phyloP scores from a whole-genome alignment of 2,329 filamentous ascomycete species.

The Fusarium sambucinum region DNA sequence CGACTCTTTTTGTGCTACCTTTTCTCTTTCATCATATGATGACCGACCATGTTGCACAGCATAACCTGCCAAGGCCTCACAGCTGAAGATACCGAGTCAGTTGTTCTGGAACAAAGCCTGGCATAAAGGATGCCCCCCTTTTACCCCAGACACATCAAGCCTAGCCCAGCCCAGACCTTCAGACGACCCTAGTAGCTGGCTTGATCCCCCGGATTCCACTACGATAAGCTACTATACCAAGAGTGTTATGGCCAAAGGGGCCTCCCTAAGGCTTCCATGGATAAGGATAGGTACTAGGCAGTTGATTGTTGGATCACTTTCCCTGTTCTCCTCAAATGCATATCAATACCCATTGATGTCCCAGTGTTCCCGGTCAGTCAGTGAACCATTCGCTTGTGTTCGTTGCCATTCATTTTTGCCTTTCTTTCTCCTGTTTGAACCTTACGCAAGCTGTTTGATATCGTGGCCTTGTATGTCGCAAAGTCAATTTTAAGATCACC shows the following conservation, averaged over 20 bases:
- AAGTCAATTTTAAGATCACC: slow-evolving; percentile 14
- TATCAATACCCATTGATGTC: slow-evolving; percentile 26
- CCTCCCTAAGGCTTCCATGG: neutral
- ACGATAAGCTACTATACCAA: neutral
- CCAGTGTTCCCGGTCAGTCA: neutral
- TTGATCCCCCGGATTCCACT: slow-evolving; percentile 14
- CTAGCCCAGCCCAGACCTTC: neutral
- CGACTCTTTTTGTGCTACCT: neutral
- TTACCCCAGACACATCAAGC: slow-evolving; percentile 27
- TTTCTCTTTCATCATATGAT: neutral
- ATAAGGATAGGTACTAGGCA: neutral
- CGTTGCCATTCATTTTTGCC: slow-evolving; percentile 9
- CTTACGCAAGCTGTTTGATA: neutral
- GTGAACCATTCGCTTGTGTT: slow-evolving; percentile 1
- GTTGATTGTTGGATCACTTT: neutral
- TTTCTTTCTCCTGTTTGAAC: neutral
- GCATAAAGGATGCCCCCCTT: neutral
- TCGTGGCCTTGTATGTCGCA: slow-evolving; percentile 5
- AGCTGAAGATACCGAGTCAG: slow-evolving; percentile 16
- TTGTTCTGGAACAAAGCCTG: slow-evolving; percentile 20
- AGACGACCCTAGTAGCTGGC: neutral
- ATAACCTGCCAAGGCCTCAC: neutral
- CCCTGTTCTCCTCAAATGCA: slow-evolving; percentile 35
- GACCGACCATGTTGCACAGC: neutral
- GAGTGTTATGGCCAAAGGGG: neutral